Evolutionary conservation across 495 filamentous ascomycete genomes (phyloP).

Genomic region (Lophiostoma macrostomum): DNA sequence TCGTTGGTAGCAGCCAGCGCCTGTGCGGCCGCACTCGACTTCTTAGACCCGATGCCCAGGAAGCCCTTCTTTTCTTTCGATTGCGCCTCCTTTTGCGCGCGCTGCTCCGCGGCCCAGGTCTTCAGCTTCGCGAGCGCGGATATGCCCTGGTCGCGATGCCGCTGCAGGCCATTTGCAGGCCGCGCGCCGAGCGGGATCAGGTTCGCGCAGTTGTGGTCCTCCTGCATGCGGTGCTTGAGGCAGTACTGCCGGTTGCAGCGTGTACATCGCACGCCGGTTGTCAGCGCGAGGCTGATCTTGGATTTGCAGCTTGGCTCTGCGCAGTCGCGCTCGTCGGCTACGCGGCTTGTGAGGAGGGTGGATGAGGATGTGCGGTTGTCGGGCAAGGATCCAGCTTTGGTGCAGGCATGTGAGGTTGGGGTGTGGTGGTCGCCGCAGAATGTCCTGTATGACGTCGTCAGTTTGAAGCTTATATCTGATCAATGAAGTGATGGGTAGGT

Average conservation of each 20-base stretch:
- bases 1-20: constrained; percentile 58
- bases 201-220: constrained; percentile 83
- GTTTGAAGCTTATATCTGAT: constrained; percentile 1
- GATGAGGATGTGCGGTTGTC: too few species aligned
- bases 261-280: constrained; percentile 75
- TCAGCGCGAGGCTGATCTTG: constrained; percentile 72
- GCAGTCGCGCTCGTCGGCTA: constrained; percentile 70
- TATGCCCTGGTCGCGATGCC: constrained; percentile 50
- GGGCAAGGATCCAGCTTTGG: constrained; percentile 72
- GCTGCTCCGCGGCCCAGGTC: constrained; percentile 54
- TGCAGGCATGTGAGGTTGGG: constrained; percentile 78
- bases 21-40: constrained; percentile 36
- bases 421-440: constrained; percentile 95
- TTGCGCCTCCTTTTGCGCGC: constrained; percentile 44
- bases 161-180: constrained; percentile 36
- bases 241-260: constrained; percentile 85
- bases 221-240: constrained; percentile 80
- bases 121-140: constrained; percentile 62
- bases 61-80: constrained; percentile 41
- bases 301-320: constrained; percentile 76
- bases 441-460: constrained; percentile 48
- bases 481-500: constrained; percentile 6
- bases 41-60: constrained; percentile 5
- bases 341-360: too few species aligned
- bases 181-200: constrained; percentile 65